A percentile compares a stretch with the other conserved stretches of the same genome.
Conservation (phyloP, 2,329 filamentous ascomycete genomes). For the Aspergillus terreus region DNA sequence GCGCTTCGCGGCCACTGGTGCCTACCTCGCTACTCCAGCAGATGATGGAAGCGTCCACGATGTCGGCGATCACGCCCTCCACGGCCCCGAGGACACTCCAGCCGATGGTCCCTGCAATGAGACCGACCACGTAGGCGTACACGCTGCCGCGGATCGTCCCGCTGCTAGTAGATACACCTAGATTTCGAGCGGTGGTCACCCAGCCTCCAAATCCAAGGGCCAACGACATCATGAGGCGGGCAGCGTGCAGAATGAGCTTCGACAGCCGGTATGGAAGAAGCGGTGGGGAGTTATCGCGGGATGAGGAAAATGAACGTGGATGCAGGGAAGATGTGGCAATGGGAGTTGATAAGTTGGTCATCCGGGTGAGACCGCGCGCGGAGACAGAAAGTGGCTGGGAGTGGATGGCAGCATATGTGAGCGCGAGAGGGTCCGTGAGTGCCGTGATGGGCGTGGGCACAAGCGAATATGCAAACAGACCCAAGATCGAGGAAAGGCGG, state of each 20-base stretch:
- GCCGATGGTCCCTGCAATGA: conserved; percentile 90
- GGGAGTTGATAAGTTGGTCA: conserved; percentile 72
- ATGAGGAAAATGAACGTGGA: conserved; percentile 42
- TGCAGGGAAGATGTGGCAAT: conserved; percentile 63
- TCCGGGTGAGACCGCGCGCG: conserved; percentile 73
- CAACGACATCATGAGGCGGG: conserved; percentile 84
- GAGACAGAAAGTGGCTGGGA: conserved; percentile 76
- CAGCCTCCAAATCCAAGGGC: conserved; percentile 92
- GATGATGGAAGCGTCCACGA: conserved; percentile 82
- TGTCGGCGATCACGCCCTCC: conserved; percentile 81
- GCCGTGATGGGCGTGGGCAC: conserved; percentile 81
- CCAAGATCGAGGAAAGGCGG: conserved; percentile 65
- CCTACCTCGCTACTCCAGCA: conserved; percentile 90
- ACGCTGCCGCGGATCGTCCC: conserved; percentile 66
- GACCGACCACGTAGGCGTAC: conserved; percentile 90
- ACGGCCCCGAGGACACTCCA: conserved; percentile 90
- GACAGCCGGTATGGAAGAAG: conserved; percentile 86
- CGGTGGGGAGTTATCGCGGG: conserved; percentile 42
- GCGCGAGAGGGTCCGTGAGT: conserved; percentile 82
- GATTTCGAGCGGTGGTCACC: conserved; percentile 83
- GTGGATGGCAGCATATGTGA: conserved; percentile 93
- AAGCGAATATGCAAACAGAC: conserved; percentile 71
- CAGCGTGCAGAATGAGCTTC: conserved; percentile 86
- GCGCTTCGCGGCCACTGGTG: conserved; percentile 58
- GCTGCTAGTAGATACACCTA: conserved; percentile 56